Base-by-base conservation (phyloP, 495 filamentous ascomycete genomes). In the Pyronema domesticum region DNA sequence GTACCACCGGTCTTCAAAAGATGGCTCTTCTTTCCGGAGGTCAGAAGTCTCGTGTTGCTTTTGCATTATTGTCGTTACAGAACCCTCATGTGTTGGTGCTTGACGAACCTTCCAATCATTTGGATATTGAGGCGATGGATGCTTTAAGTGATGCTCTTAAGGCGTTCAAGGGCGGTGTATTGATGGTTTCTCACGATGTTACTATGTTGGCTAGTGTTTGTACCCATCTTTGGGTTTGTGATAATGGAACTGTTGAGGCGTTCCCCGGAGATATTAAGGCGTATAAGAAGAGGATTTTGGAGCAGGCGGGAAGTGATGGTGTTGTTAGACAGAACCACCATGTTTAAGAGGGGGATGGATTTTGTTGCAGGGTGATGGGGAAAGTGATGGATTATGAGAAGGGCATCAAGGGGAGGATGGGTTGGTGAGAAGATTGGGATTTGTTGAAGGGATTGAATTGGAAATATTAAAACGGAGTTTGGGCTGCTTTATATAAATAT, bases 61-160 rank as follows among this genome's bases (percentile, higher is more conserved):
- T 99, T 68, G 88, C 91, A 19, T 95, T 89, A 63, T 71, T 99
- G 50, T 89, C 86, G 1, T 70, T 99, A 51, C 83, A 78, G 18
- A 94, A 95, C 68, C 91, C 91, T 13, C 91, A 99, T 66, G 95
- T 99, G 58, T 73, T 99, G 19, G 93, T 99, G 49, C 84, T 99
- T 43, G 91, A 99, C 75, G 91, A 99, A 66, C 91, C 91, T 64
- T 91, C 85, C 51, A 99, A 99, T 71, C 91, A 99, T 62, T 71
- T 99, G 63, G 91, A 99, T 78, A 95, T 99, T 62, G 91, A 99
- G 67, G 91, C 93, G 55, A 99, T 99, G 91, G 91, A 99, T 71
- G 91, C 93, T 9, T 69, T 99, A 13, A 78, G 82, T 0, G 77
- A 80, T 39, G 91, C 93, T 19, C 74, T 99, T 47, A 74, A 78